Evolutionary conservation across 2,329 filamentous ascomycete species (phyloP).

Genomic region (Colletotrichum cuscutae): DNA sequence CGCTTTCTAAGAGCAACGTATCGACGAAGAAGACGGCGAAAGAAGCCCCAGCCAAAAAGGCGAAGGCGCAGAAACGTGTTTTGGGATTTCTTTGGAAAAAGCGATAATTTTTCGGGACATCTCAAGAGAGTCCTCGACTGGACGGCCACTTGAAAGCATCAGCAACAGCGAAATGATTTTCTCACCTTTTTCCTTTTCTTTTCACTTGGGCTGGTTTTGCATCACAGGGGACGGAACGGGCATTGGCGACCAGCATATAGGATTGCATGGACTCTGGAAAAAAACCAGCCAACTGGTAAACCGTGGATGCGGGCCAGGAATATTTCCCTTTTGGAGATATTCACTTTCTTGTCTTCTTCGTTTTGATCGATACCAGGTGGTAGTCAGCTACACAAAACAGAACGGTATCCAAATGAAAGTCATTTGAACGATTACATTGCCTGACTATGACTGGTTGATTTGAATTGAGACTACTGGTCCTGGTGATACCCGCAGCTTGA

Average conservation of each 20-base stretch:
- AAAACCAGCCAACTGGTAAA: constrained; percentile 11
- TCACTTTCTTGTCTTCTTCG: background rate
- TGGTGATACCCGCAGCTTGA: background rate
- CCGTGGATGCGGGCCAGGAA: constrained; percentile 21
- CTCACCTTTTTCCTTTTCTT: background rate
- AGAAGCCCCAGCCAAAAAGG: background rate
- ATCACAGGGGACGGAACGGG: constrained; percentile 18
- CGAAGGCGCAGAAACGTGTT: background rate
- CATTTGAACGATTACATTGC: background rate
- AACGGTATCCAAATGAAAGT: constrained; percentile 3
- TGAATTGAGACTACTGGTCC: background rate
- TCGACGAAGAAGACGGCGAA: constrained; percentile 12
- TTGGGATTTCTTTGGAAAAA: constrained; percentile 16
- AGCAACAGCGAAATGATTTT: constrained; percentile 34
- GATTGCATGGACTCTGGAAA: constrained; percentile 28
- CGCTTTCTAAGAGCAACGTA: background rate
- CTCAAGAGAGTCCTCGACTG: constrained; percentile 28
- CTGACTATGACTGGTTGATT: too few relatives aligned
- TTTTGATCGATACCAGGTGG: constrained; percentile 30
- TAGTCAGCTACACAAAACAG: constrained; percentile 7
- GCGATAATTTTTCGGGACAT: constrained; percentile 29
- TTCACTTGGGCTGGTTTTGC: constrained; percentile 16
- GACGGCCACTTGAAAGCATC: constrained; percentile 32
- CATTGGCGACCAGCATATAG: constrained; percentile 30
- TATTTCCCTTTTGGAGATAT: background rate